phyloP scores from a whole-genome alignment of 177 flowering plant species.

The Vitis hybrid region DNA sequence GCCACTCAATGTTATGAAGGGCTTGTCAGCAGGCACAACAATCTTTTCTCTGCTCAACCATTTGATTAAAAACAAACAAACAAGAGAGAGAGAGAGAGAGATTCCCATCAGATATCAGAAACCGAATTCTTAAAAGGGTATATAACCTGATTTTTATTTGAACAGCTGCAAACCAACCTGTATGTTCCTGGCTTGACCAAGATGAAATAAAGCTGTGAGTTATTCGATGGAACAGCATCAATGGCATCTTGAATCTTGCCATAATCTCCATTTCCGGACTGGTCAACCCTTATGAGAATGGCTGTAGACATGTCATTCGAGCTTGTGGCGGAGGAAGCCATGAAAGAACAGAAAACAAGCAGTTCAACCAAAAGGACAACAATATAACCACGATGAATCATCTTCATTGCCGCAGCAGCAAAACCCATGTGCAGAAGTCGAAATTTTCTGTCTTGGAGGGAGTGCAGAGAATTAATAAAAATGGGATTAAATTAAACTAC shows the following conservation, averaged over 20 bases:
- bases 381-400: background rate
- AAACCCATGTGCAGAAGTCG: conserved; percentile 33
- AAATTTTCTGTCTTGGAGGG: conserved; percentile 17
- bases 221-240: conserved; percentile 31
- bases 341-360: background rate
- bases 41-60: conserved; percentile 36
- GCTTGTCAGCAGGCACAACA: conserved; percentile 46
- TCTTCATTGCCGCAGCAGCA: conserved; percentile 2
- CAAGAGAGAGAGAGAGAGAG: background rate
- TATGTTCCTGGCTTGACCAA: conserved; percentile 36
- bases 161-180: conserved; percentile 18
- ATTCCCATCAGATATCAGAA: background rate
- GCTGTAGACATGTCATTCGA: conserved; percentile 20
- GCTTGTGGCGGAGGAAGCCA: conserved; percentile 3
- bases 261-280: conserved; percentile 35
- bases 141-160: background rate
- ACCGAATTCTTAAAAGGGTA: background rate
- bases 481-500: background rate
- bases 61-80: background rate
- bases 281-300: conserved; percentile 30
- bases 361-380: background rate
- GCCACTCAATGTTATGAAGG: conserved; percentile 49
- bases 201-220: conserved; percentile 20
- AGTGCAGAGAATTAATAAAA: conserved; percentile 16
- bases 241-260: conserved; percentile 35